A percentile compares a stretch with the other conserved stretches of the same genome.
Evolutionary conservation across 768 basidiomycete species (phyloP).

Genomic region (Cyclocybe aegerita): DNA sequence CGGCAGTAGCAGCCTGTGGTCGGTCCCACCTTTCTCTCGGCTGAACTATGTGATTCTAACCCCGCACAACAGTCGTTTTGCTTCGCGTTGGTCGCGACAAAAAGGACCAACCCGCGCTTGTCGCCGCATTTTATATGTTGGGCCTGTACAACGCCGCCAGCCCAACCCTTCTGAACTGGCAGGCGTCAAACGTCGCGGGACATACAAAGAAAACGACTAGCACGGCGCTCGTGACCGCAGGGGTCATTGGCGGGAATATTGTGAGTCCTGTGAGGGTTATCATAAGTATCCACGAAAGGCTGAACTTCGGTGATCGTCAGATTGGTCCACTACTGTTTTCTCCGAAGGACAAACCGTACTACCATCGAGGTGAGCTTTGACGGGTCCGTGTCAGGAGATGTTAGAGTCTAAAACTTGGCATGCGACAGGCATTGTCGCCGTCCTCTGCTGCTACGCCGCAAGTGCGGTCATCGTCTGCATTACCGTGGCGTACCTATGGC

Average conservation of each 20-base stretch:
- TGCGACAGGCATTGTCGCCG: slow-evolving; percentile 9
- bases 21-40: neutral
- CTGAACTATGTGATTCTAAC: neutral
- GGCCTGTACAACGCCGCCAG: slow-evolving; percentile 18
- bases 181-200: slow-evolving; percentile 33
- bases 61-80: slow-evolving; percentile 22
- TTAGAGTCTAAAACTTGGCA: neutral
- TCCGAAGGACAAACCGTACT: slow-evolving; percentile 14
- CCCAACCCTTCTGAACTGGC: slow-evolving; percentile 31
- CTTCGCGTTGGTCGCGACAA: slow-evolving; percentile 20
- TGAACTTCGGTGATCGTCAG: slow-evolving; percentile 19
- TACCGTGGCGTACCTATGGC: slow-evolving; percentile 9
- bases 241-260: slow-evolving; percentile 24
- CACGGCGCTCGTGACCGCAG: slow-evolving; percentile 22
- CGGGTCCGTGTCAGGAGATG: too few relatives aligned
- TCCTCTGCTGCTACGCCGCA: slow-evolving; percentile 11
- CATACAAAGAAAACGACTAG: slow-evolving; percentile 31
- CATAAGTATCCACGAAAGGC: neutral
- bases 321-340: slow-evolving; percentile 15
- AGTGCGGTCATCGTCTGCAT: slow-evolving; percentile 2
- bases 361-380: slow-evolving; percentile 9
- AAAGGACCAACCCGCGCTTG: slow-evolving; percentile 23
- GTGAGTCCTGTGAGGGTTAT: slow-evolving; percentile 9
- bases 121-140: slow-evolving; percentile 31
- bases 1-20: slow-evolving; percentile 24